Conservation (phyloP, 1,284 basidiomycete genomes). For the Golubevia pallescens region DNA sequence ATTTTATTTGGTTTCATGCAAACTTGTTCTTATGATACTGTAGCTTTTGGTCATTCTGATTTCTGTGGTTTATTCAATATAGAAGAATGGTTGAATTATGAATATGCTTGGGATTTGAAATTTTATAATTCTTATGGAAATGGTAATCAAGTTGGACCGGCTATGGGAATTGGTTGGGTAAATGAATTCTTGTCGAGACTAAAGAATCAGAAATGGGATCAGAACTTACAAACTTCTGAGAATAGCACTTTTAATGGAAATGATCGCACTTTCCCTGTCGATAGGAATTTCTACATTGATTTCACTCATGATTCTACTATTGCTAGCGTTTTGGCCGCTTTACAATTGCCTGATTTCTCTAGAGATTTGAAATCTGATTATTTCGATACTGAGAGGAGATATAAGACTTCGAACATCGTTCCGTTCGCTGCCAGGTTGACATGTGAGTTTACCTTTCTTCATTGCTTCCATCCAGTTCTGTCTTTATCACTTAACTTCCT, state of each 20-base stretch:
- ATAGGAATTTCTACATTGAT: constrained; percentile 51
- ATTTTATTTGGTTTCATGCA: constrained; percentile 22
- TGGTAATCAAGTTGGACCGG: constrained; percentile 29
- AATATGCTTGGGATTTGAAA: constrained; percentile 52
- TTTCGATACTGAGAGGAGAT: constrained; percentile 16
- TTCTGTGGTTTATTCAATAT: constrained; percentile 53
- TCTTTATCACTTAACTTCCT: too few relatives aligned
- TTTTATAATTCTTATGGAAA: constrained; percentile 46
- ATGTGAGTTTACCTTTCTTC: neutral
- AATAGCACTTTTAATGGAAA: constrained; percentile 48
- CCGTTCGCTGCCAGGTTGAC: constrained; percentile 50
- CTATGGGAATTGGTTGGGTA: constrained; percentile 58
- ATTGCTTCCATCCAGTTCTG: too few relatives aligned
- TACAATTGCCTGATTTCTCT: constrained; percentile 31
- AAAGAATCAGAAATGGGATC: constrained; percentile 24
- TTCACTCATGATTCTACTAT: constrained; percentile 60
- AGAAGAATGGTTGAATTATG: constrained; percentile 56
- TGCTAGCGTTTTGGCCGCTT: constrained; percentile 41
- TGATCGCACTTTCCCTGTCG: constrained; percentile 43
- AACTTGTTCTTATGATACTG: constrained; percentile 60
- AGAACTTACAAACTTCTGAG: constrained; percentile 41
- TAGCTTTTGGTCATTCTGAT: constrained; percentile 43
- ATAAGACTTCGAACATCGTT: constrained; percentile 36
- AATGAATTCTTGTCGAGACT: constrained; percentile 54
- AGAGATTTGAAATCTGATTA: constrained; percentile 11